phyloP scores from a whole-genome alignment of 139 green algal species.

The Chlorella sp. region DNA sequence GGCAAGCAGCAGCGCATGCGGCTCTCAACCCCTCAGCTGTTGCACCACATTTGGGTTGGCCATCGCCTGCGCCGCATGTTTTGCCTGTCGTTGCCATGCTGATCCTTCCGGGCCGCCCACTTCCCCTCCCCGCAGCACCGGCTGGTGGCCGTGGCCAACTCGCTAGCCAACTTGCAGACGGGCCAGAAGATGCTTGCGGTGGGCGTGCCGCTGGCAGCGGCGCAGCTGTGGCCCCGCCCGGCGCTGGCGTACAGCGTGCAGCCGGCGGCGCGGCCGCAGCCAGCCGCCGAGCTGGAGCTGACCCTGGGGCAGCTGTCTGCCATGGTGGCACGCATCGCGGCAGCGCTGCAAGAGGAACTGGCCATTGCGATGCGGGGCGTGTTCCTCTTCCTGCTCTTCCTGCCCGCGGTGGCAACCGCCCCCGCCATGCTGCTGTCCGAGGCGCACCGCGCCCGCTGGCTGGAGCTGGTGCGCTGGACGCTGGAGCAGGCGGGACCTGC shows the following conservation, averaged over 20 bases:
- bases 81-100: too few species aligned
- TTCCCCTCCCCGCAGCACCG: slow-evolving; percentile 20
- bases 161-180: slow-evolving; percentile 15
- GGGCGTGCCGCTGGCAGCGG: slow-evolving; percentile 40
- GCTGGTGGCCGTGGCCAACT: slow-evolving; percentile 51
- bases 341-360: slow-evolving; percentile 10
- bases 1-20: too few species aligned
- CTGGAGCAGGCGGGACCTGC: slow-evolving; percentile 82
- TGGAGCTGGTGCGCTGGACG: slow-evolving; percentile 81
- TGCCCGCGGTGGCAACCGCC: slow-evolving; percentile 58
- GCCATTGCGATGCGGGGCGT: slow-evolving; percentile 34
- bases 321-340: not conserved
- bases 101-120: too few species aligned
- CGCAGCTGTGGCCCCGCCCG: slow-evolving; percentile 30
- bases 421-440: slow-evolving; percentile 52
- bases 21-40: too few species aligned
- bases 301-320: slow-evolving; percentile 12
- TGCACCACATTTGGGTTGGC: too few species aligned
- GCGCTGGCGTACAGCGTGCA: slow-evolving; percentile 20
- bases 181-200: slow-evolving; percentile 39
- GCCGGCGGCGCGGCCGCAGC: not conserved
- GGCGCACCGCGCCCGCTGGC: slow-evolving; percentile 56
- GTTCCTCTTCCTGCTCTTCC: slow-evolving; percentile 77
- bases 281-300: not conserved
- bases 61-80: too few species aligned